Base-by-base conservation (phyloP, 2,329 filamentous ascomycete species). In the Lojkania enalia region DNA sequence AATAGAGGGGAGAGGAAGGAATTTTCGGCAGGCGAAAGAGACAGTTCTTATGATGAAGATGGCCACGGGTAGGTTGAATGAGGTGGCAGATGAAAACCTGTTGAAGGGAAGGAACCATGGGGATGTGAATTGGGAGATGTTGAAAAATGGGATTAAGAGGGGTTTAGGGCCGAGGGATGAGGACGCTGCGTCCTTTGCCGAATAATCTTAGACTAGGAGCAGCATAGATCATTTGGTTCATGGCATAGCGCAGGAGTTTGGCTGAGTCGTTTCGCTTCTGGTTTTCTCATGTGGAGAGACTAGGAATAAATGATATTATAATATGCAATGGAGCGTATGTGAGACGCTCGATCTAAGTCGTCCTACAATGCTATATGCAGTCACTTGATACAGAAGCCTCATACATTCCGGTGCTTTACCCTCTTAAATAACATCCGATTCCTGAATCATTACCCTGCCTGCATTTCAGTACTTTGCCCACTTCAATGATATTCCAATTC, bases 11-110 rank as follows among this genome's bases (percentile, higher is more conserved):
- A 81, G 82, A 33, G 87, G 86, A 2, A 82, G 82, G 58, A 78
- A 74, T 31, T 71, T 86, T 5, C 82, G 79, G 51, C 81, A 80
- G 18, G 83, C 86, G 3, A 85, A 82, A 61, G 88, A 92, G 57
- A 88, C 86, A 0, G 74, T 90, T 1, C 76, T 90, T 55, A 86
- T 90, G 77, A 81, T 87, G 55, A 82, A 79, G 50, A 83, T 94
- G 49, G 83, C 85, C 1, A 84, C 78, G 9, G 86, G 87, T 11
- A 81, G 76, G 44, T 74, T 83, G 42, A 63, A 65, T 2, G 78
- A 80, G 15, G 70, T 74, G 25, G 62, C 54, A 11, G 46, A 52
- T 21, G 62, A 64, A 19, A 45, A 38, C 4, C 46, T 44, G 4
- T 48, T 52, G 11, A 66, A 61, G n/a, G 76, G 77, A 5, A 71